phyloP scores from a whole-genome alignment of 768 basidiomycete species.

The Multifurca ochricompacta region DNA sequence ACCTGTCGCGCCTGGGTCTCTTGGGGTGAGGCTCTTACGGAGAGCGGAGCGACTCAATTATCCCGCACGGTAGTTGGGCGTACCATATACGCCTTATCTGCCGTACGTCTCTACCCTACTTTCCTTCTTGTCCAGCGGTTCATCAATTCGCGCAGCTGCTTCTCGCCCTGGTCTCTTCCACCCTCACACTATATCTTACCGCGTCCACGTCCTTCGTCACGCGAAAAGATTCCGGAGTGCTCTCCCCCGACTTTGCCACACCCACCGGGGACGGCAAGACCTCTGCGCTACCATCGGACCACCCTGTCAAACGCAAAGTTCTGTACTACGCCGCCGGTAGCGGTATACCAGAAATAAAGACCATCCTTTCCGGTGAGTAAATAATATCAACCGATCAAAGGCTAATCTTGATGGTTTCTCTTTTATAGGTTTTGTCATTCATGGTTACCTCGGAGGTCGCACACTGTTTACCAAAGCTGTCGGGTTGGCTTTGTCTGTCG shows the following conservation, averaged over 20 bases:
- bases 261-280: conserved; percentile 17
- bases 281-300: conserved; percentile 22
- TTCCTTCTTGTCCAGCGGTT: not conserved
- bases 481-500: conserved; percentile 85
- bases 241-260: conserved; percentile 38
- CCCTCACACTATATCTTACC: conserved; percentile 83
- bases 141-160: conserved; percentile 40
- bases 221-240: conserved; percentile 79
- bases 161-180: conserved; percentile 62
- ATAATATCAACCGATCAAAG: not conserved
- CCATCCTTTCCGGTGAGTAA: conserved; percentile 69
- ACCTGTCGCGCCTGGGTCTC: conserved; percentile 63
- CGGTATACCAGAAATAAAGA: conserved; percentile 96
- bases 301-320: conserved; percentile 47
- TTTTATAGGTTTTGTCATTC: conserved; percentile 80
- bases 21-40: conserved; percentile 57
- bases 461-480: conserved; percentile 86
- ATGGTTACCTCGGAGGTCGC: conserved; percentile 90
- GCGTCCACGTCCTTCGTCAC: conserved; percentile 84
- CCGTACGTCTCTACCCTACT: conserved; percentile 45
- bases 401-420: conserved; percentile 15
- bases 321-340: conserved; percentile 94
- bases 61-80: conserved; percentile 53
- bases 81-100: conserved; percentile 60
- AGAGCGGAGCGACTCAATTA: conserved; percentile 26